A percentile compares a stretch with the other conserved stretches of the same genome.
Conservation (phyloP, 1,139 yeast species). For the Suhomyces panamericanus region DNA sequence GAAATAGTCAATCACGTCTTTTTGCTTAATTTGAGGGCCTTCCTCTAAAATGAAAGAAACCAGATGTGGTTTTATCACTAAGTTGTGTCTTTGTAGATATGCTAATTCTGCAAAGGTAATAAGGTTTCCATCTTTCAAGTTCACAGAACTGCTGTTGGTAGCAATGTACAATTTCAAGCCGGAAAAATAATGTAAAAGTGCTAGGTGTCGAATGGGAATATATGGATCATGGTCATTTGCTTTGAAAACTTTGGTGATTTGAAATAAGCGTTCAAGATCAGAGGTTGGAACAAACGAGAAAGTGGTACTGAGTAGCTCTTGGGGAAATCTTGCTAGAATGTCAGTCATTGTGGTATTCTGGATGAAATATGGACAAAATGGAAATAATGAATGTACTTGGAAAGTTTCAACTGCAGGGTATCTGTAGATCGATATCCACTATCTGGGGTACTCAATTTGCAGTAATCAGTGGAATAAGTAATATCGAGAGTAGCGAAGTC, state of each 20-base stretch:
- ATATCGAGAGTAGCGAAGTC: too few species aligned
- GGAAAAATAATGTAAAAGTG: constrained; percentile 19
- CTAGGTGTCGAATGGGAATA: constrained; percentile 19
- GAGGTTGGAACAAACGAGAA: constrained; percentile 18
- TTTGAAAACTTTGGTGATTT: constrained; percentile 11
- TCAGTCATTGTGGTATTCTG: neutral
- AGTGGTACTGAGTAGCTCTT: constrained; percentile 16
- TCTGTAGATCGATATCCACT: neutral
- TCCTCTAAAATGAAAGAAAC: constrained; percentile 18
- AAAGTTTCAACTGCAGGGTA: neutral
- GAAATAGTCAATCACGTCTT: neutral
- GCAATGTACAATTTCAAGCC: constrained; percentile 16
- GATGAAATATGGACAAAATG: too few species aligned
- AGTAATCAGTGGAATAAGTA: too few species aligned
- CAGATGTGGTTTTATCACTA: constrained; percentile 23
- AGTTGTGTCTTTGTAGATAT: constrained; percentile 18
- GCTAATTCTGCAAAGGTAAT: constrained; percentile 12
- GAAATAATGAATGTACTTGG: too few species aligned
- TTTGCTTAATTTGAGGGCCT: neutral
- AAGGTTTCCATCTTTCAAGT: constrained; percentile 1
- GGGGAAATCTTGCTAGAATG: constrained; percentile 15
- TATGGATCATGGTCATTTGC: constrained; percentile 9
- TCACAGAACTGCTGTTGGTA: constrained; percentile 13
- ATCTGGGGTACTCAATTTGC: too few species aligned
- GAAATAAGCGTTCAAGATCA: constrained; percentile 21